Evolutionary conservation across 169 alveolate species (phyloP).

Genomic region (Plasmodium cynomolgi): DNA sequence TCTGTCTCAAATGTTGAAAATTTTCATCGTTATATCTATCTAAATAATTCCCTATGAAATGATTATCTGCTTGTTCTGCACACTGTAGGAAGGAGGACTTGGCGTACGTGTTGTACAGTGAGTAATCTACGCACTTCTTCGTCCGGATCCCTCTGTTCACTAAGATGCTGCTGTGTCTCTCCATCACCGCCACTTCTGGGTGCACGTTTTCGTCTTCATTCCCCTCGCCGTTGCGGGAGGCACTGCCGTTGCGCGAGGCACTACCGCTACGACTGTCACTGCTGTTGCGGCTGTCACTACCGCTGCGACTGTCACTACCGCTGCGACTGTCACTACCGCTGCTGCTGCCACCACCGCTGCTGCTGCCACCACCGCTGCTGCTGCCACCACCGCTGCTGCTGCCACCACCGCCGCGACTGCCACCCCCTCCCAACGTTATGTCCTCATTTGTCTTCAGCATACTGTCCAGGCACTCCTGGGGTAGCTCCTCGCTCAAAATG

Average conservation of each 20-base stretch:
- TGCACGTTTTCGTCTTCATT: neutral
- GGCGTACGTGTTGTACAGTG: constrained; percentile 70
- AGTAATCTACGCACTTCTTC: constrained; percentile 65
- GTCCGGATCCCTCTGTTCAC: constrained; percentile 58
- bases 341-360: neutral
- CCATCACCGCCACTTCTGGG: constrained; percentile 65
- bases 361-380: neutral
- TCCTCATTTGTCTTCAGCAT: neutral
- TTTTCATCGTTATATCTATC: constrained; percentile 62
- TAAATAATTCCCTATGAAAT: constrained; percentile 66
- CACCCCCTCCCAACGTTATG: neutral
- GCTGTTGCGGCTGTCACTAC: neutral
- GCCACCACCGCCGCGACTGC: neutral
- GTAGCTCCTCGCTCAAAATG: constrained; percentile 17
- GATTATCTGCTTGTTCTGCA: constrained; percentile 77
- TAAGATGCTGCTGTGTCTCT: constrained; percentile 71
- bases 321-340: neutral
- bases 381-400: neutral
- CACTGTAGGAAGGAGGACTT: constrained; percentile 73
- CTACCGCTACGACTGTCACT: neutral
- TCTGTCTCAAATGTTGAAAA: constrained; percentile 63
- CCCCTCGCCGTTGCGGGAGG: too few relatives aligned
- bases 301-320: neutral
- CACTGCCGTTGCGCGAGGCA: neutral
- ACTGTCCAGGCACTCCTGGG: constrained; percentile 9